phyloP scores from a whole-genome alignment of 257 asterid genomes.

The Solanum acaule region DNA sequence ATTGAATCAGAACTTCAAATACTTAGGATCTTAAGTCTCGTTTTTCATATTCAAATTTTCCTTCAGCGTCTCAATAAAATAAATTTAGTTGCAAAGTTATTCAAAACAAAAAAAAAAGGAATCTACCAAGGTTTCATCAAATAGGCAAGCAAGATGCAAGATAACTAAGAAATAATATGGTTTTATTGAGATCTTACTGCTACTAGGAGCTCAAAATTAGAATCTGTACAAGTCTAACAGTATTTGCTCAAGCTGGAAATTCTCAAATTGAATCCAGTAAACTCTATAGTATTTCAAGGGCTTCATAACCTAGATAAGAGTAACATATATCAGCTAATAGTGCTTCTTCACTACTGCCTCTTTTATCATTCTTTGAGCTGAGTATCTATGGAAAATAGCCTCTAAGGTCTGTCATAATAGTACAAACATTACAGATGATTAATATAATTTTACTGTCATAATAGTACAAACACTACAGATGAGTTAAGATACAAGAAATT shows the following conservation, averaged over 20 bases:
- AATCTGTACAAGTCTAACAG: not conserved
- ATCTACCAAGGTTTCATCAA: not conserved
- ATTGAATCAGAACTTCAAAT: constrained; percentile 11
- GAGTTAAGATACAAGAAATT: not conserved
- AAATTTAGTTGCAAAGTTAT: not conserved
- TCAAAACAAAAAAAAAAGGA: not conserved
- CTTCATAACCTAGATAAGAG: not conserved
- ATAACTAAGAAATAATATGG: not conserved
- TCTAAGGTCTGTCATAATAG: not conserved
- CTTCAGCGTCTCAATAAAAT: not conserved
- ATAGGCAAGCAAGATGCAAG: not conserved
- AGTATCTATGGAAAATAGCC: not conserved
- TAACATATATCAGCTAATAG: not conserved
- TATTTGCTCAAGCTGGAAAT: not conserved
- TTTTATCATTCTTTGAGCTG: not conserved
- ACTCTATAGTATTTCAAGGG: not conserved
- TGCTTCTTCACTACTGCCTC: not conserved
- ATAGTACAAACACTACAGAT: not conserved
- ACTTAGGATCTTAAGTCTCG: not conserved
- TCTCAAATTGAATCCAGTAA: not conserved
- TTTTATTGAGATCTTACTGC: not conserved
- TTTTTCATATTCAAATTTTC: not conserved
- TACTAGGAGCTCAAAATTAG: not conserved
- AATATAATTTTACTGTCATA: not conserved
- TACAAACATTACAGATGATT: too few species aligned